A percentile compares a stretch with the other conserved stretches of the same genome.
phyloP scores from a whole-genome alignment of 2,329 filamentous ascomycete species.

The Neocatenulostroma microsporum region DNA sequence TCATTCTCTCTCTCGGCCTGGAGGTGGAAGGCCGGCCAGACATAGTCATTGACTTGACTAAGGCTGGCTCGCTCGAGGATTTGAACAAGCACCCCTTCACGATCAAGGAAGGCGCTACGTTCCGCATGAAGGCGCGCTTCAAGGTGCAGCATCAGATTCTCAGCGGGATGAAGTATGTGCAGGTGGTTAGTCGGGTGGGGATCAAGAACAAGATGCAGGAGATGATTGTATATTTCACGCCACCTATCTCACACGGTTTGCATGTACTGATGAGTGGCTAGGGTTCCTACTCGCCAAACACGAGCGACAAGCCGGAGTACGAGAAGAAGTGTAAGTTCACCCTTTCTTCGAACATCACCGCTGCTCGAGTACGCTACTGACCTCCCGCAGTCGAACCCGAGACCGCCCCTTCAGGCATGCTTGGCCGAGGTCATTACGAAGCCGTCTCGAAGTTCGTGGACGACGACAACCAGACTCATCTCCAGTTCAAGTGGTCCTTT shows the following conservation, averaged over 20 bases:
- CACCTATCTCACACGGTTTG: background rate
- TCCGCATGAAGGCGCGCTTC: conserved; percentile 91
- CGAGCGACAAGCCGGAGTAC: conserved; percentile 75
- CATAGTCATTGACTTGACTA: conserved; percentile 80
- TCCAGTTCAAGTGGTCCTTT: conserved; percentile 93
- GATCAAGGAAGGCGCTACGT: conserved; percentile 91
- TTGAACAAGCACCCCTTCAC: conserved; percentile 91
- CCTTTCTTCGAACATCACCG: background rate
- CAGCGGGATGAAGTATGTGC: conserved; percentile 90
- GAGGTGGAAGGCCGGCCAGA: conserved; percentile 72
- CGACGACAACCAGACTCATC: conserved; percentile 83
- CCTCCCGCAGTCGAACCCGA: conserved; percentile 66
- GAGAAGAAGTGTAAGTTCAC: conserved; percentile 75
- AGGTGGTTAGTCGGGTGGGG: conserved; percentile 84
- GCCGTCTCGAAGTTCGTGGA: conserved; percentile 87
- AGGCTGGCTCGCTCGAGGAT: conserved; percentile 61
- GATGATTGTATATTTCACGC: conserved; percentile 70
- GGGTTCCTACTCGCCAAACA: conserved; percentile 92
- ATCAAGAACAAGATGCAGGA: conserved; percentile 89
- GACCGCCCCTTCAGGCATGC: conserved; percentile 84
- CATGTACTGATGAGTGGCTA: conserved; percentile 29
- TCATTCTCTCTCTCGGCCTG: conserved; percentile 85
- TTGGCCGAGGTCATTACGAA: conserved; percentile 83
- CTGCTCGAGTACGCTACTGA: background rate
- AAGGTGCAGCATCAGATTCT: conserved; percentile 96